Evolutionary conservation across 768 basidiomycete species (phyloP).

Genomic region (Tylopilus rubrobrunneus): DNA sequence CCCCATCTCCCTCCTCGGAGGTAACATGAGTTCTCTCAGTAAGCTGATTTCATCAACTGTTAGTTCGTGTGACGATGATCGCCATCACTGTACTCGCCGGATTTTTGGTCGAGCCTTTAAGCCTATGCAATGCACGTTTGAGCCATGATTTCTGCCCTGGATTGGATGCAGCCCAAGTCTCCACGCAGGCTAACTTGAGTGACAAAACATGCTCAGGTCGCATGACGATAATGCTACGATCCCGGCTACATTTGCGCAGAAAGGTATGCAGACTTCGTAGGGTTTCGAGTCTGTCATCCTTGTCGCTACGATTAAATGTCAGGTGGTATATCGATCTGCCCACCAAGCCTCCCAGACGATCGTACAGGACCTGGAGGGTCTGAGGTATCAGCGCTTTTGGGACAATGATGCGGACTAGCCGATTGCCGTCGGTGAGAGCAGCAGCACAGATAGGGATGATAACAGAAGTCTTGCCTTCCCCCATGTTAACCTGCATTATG

Average conservation of each 20-base stretch:
- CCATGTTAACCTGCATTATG: conserved; percentile 38
- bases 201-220: conserved; percentile 57
- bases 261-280: too few species aligned
- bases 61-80: too few species aligned
- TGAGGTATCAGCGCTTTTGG: conserved; percentile 43
- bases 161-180: conserved; percentile 15
- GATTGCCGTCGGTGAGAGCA: conserved; percentile 39
- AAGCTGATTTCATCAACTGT: too few species aligned
- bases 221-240: conserved; percentile 44
- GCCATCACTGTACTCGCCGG: too few species aligned
- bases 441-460: conserved; percentile 43
- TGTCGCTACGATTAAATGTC: too few species aligned
- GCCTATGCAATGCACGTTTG: too few species aligned
- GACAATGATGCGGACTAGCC: conserved; percentile 35
- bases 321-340: conserved; percentile 46
- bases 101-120: too few species aligned
- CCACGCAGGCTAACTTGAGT: conserved; percentile 43
- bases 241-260: too few species aligned
- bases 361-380: conserved; percentile 46
- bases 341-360: conserved; percentile 40
- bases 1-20: too few species aligned
- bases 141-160: too few species aligned
- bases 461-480: conserved; percentile 11
- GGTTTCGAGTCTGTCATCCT: too few species aligned
- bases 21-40: too few species aligned